Percentiles rank a stretch among this genome's conserved stretches.
These are phyloP conservation scores for Mucor indicus DNA, from an alignment of 371 early-diverging fungal genomes.

Conservation along the genomic window DNA sequence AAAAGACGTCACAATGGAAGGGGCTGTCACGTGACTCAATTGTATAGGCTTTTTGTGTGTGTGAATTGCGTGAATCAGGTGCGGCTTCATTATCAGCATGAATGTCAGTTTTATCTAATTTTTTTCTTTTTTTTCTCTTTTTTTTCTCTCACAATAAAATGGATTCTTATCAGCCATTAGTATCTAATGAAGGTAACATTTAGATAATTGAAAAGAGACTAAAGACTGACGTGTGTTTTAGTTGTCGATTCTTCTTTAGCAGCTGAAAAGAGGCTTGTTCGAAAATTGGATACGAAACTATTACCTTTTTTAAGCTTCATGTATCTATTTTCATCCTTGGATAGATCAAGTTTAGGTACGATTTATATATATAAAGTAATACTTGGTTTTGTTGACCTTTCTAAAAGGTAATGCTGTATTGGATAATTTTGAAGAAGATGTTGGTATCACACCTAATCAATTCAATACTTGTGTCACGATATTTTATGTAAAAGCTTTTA, in stretches of 20 bases:
- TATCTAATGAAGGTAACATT: background rate
- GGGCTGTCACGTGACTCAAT: background rate
- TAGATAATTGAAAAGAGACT: too few species aligned
- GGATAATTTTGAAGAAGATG: conserved; percentile 47
- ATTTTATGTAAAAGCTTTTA: conserved; percentile 26
- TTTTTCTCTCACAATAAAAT: background rate
- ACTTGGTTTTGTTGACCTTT: too few species aligned
- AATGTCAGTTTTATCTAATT: background rate
- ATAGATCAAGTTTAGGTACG: conserved; percentile 48
- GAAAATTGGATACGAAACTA: conserved; percentile 44
- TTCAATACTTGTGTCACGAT: conserved; percentile 47
- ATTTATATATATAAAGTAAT: too few species aligned
- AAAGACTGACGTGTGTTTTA: too few species aligned
- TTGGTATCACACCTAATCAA: conserved; percentile 44
- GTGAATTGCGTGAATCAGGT: background rate
- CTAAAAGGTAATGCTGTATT: conserved; percentile 47
- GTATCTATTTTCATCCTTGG: conserved; percentile 50
- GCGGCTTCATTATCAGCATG: background rate
- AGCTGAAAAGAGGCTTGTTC: conserved; percentile 26
- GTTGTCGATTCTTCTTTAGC: too few species aligned
- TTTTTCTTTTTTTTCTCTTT: background rate
- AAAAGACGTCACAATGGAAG: too few species aligned
- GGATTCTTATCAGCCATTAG: conserved; percentile 4
- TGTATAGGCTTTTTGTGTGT: background rate
- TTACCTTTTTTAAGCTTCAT: conserved; percentile 50